Percentiles rank a stretch among this genome's conserved stretches.
Evolutionary conservation across 768 basidiomycete species (phyloP).

Genomic region (Pisolithus orientalis): DNA sequence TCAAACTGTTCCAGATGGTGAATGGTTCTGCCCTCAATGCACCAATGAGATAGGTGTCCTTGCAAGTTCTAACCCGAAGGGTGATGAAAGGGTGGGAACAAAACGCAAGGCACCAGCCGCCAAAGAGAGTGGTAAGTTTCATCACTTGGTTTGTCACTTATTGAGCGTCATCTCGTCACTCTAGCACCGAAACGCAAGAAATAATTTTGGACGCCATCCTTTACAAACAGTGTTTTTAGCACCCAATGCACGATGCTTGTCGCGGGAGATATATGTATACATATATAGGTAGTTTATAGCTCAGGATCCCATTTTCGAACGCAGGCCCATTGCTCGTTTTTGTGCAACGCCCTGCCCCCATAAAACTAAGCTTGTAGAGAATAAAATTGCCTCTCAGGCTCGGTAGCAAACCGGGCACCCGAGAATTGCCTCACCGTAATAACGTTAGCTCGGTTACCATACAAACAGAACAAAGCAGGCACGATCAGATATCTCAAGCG

Average conservation of each 20-base stretch:
- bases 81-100: slow-evolving; percentile 21
- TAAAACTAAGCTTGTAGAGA: background rate
- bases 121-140: slow-evolving; percentile 32
- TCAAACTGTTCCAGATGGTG: slow-evolving; percentile 71
- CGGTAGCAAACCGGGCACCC: too few species aligned
- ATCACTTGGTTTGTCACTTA: background rate
- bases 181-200: slow-evolving; percentile 36
- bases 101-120: slow-evolving; percentile 44
- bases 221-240: background rate
- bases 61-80: slow-evolving; percentile 9
- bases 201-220: slow-evolving; percentile 9
- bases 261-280: background rate
- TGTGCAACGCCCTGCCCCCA: background rate
- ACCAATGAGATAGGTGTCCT: slow-evolving; percentile 49
- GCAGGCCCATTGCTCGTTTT: background rate
- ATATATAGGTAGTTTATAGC: background rate
- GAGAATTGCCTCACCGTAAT: too few species aligned
- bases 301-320: background rate
- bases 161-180: background rate
- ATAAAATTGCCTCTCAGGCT: too few species aligned
- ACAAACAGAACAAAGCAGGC: too few species aligned
- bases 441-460: too few species aligned
- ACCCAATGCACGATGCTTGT: background rate
- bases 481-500: too few species aligned
- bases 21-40: slow-evolving; percentile 89